Conservation (phyloP, 192 early-diverging fungal species). For the Coemansia asiatica region DNA sequence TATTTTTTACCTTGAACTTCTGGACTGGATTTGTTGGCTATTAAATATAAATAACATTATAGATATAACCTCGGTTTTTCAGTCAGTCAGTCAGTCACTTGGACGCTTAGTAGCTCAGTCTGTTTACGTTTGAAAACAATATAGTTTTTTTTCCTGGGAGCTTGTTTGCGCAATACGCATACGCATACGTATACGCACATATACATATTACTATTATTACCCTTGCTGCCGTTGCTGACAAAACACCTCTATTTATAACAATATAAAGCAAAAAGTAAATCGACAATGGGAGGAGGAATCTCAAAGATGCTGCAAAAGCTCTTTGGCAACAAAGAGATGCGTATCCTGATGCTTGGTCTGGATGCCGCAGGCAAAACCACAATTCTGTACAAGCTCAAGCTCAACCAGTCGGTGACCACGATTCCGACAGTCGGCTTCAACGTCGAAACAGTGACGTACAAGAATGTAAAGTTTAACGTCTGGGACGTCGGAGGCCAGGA, state of each 20-base stretch:
- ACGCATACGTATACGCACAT: constrained; percentile 4
- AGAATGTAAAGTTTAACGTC: constrained; percentile 81
- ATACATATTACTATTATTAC: not conserved
- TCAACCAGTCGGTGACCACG: constrained; percentile 58
- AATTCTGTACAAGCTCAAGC: constrained; percentile 61
- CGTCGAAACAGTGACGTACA: constrained; percentile 83
- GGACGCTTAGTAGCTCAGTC: not conserved
- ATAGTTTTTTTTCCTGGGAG: not conserved
- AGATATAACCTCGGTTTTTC: not conserved
- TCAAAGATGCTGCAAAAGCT: constrained; percentile 58
- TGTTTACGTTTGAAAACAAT: not conserved
- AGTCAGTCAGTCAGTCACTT: not conserved
- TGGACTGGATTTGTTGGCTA: not conserved
- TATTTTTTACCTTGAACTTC: not conserved
- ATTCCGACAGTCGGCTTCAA: constrained; percentile 74
- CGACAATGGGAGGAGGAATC: constrained; percentile 53
- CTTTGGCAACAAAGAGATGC: constrained; percentile 61
- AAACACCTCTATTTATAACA: not conserved
- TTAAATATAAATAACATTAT: not conserved
- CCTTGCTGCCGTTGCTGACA: not conserved
- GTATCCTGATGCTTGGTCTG: constrained; percentile 61
- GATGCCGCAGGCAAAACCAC: constrained; percentile 60
- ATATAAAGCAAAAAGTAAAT: not conserved
- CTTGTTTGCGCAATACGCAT: not conserved
- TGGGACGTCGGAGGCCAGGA: constrained; percentile 91